Evolutionary conservation across 176 grass and related monocot genomes (phyloP), one percentile per base, ranked within the genome.

Genomic region (Carex cristatella): DNA sequence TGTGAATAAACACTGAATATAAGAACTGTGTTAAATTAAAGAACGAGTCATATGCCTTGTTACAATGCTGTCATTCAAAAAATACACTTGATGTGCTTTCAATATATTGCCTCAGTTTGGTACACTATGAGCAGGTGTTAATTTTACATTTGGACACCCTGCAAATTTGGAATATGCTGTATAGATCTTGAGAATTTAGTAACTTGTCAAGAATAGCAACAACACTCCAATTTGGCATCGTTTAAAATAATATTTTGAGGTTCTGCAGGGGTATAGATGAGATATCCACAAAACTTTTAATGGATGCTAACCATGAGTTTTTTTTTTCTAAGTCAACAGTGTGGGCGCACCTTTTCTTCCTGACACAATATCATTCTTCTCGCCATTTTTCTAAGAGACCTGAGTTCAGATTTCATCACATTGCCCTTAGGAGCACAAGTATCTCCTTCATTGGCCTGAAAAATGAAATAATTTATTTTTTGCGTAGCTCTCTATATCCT

Each of bases 321-420:
- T 40, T 18, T 40, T 19, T 33, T 80, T 60, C 46, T 40, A 80
- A 60, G 60, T 19, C 9, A 84, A 66, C 28, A 54, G 14, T 33
- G 51, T 56, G 27, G 63, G 77, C 60, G 8, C 72, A 98, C 95
- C 93, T 93, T 93, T 71, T 95, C 91, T 92, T 98, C 93, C 81
- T 93, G 91, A 55, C 90, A 95, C 59, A 98, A 87, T 49, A 92
- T 79, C 91, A 93, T 95, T 91, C 87, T 98, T 62, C 94, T 89
- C 18, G 86, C 46, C 51, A 90, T 86, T 90, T 79, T 64, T 44
- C 88, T 90, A 81, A 93, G 83, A 89, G 86, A 89, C 75, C 71
- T 93, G 71, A 95, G 15, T 85, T 92, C 89, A 79, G 86, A 88
- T 79, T 87, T 61, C 27, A 61, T 83, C 59, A 87, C 32, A 63